These are phyloP conservation scores for Benincasa hispida DNA, from an alignment of 306 rosid species.

Conservation along the genomic window DNA sequence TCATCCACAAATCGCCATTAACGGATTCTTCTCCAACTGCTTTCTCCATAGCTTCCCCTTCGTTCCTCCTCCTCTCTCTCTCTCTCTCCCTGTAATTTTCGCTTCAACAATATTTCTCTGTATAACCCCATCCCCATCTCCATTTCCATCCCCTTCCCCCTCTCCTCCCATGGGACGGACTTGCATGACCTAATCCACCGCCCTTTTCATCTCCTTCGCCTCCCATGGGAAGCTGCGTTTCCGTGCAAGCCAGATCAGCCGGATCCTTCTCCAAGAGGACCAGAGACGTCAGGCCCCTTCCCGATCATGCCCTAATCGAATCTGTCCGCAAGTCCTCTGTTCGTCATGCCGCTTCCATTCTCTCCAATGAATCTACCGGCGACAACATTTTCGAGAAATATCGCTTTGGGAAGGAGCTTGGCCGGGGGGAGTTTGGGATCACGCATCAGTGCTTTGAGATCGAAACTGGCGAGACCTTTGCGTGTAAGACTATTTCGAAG, in stretches of 20 bases:
- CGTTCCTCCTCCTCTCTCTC: conserved; percentile 8
- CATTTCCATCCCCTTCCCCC: not conserved
- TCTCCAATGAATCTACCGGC: conserved; percentile 29
- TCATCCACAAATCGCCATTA: not conserved
- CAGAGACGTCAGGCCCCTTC: conserved; percentile 2
- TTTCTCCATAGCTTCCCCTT: not conserved
- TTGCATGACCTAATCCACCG: not conserved
- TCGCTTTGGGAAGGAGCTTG: conserved; percentile 52
- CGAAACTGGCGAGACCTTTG: conserved; percentile 29
- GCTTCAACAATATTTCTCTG: not conserved
- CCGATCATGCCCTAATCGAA: conserved; percentile 3
- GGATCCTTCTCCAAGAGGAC: conserved; percentile 12
- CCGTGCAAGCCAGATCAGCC: conserved; percentile 29
- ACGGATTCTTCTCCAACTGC: not conserved
- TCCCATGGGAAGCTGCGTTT: conserved; percentile 88
- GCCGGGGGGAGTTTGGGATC: conserved; percentile 82
- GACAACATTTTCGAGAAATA: conserved; percentile 37
- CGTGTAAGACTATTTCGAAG: conserved; percentile 74
- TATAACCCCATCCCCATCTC: not conserved
- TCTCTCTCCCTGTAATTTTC: not conserved
- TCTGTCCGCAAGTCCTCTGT: conserved; percentile 7
- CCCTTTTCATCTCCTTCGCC: not conserved
- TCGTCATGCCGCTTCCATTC: conserved; percentile 13
- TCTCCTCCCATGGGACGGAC: conserved; percentile 42
- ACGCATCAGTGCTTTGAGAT: conserved; percentile 37